Conservation (phyloP, 106 monocot genomes). For the Allium fistulosum region DNA sequence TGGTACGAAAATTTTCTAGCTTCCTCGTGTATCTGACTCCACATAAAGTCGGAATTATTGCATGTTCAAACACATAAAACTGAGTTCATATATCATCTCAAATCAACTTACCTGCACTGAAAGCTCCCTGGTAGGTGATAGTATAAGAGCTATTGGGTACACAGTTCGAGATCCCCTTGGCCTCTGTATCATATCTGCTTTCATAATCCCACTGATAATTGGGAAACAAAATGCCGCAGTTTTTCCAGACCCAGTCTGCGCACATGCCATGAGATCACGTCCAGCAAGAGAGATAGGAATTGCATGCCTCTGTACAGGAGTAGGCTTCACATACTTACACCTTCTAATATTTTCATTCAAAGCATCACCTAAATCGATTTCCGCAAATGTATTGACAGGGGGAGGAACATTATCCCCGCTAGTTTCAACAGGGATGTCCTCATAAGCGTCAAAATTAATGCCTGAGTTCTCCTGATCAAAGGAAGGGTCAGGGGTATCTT, state of each 20-base stretch:
- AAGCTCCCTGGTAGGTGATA: slow-evolving; percentile 83
- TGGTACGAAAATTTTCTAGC: slow-evolving; percentile 72
- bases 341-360: slow-evolving; percentile 84
- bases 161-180: slow-evolving; percentile 38
- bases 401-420: slow-evolving; percentile 78
- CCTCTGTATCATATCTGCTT: slow-evolving; percentile 32
- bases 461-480: slow-evolving; percentile 57
- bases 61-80: background rate
- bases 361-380: slow-evolving; percentile 80
- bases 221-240: slow-evolving; percentile 99
- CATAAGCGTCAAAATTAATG: slow-evolving; percentile 91
- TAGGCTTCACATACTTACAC: slow-evolving; percentile 90
- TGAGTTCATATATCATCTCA: background rate
- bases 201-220: slow-evolving; percentile 84
- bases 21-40: slow-evolving; percentile 63
- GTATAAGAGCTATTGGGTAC: slow-evolving; percentile 69
- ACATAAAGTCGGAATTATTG: background rate
- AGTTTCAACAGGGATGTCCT: slow-evolving; percentile 91
- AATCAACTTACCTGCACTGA: slow-evolving; percentile 57
- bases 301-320: slow-evolving; percentile 88
- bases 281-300: slow-evolving; percentile 84
- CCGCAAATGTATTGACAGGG: slow-evolving; percentile 73
- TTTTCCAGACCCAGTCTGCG: slow-evolving; percentile 97
- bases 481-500: slow-evolving; percentile 4
- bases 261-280: slow-evolving; percentile 95